phyloP scores from a whole-genome alignment of 2,329 filamentous ascomycete species.

The Microcyclospora pomicola region DNA sequence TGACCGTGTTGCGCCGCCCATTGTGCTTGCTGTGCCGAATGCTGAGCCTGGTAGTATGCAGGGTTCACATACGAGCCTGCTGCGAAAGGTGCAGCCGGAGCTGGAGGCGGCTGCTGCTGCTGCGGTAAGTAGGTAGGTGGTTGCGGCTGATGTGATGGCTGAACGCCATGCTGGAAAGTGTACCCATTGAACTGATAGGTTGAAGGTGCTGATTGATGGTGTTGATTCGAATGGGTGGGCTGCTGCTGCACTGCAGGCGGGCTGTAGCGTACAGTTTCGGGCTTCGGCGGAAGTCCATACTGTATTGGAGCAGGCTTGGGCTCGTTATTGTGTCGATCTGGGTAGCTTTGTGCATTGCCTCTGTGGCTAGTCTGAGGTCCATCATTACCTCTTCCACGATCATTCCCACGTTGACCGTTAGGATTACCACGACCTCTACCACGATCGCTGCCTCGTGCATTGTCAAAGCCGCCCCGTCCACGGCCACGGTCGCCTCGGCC shows the following conservation, averaged over 20 bases:
- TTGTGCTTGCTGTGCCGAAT: conserved; percentile 12
- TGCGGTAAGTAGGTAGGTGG: background rate
- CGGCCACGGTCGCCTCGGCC: conserved; percentile 3
- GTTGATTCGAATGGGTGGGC: conserved; percentile 35
- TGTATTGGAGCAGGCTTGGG: conserved; percentile 1
- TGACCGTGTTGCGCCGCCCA: conserved; percentile 6
- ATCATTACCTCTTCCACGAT: conserved; percentile 1
- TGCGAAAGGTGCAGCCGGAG: conserved; percentile 7
- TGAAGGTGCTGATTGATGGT: conserved; percentile 3
- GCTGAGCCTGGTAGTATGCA: conserved; percentile 13
- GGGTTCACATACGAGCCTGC: conserved; percentile 22
- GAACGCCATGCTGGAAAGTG: conserved; percentile 14
- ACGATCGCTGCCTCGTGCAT: conserved; percentile 7
- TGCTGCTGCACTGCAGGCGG: conserved; percentile 1
- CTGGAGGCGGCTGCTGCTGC: conserved; percentile 15
- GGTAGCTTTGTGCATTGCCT: conserved; percentile 14
- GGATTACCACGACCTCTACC: conserved; percentile 3
- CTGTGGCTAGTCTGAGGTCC: conserved; percentile 4
- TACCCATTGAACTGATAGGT: conserved; percentile 75
- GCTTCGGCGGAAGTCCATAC: conserved; percentile 9
- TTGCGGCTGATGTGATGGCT: conserved; percentile 2
- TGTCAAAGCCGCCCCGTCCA: conserved; percentile 7
- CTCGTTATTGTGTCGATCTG: conserved; percentile 13
- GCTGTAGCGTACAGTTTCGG: conserved; percentile 1
- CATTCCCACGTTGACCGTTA: background rate